phyloP scores from a whole-genome alignment of 1,284 basidiomycete genomes.

The Puccinia polysora region DNA sequence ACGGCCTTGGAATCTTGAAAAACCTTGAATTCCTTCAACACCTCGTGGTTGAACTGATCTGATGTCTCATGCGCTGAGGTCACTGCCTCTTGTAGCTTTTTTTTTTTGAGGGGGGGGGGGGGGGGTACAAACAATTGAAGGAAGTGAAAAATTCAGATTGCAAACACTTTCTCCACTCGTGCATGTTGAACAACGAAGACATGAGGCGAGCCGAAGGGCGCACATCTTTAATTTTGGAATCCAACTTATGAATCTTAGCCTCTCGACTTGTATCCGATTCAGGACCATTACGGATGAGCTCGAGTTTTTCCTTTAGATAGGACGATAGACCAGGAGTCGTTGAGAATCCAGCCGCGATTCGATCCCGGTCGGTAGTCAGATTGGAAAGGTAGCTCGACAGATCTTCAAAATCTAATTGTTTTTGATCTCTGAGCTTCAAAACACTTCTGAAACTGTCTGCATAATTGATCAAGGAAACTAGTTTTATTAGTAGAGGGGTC shows the following conservation, averaged over 20 bases:
- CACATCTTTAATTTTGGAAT: slow-evolving; percentile 89
- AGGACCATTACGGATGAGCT: slow-evolving; percentile 72
- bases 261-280: slow-evolving; percentile 90
- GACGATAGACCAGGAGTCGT: slow-evolving; percentile 68
- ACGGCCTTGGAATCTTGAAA: slow-evolving; percentile 85
- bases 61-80: slow-evolving; percentile 90
- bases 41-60: slow-evolving; percentile 90
- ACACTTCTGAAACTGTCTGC: slow-evolving; percentile 83
- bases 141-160: not conserved
- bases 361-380: slow-evolving; percentile 83
- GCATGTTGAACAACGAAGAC: slow-evolving; percentile 4
- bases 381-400: slow-evolving; percentile 89
- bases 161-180: too few species aligned
- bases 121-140: not conserved
- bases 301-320: slow-evolving; percentile 89
- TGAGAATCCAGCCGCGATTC: slow-evolving; percentile 65
- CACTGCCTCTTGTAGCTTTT: slow-evolving; percentile 88
- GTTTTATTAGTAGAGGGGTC: slow-evolving; percentile 72
- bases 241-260: slow-evolving; percentile 85
- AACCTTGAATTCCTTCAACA: slow-evolving; percentile 77
- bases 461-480: slow-evolving; percentile 83
- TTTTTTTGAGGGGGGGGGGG: too few species aligned
- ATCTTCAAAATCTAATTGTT: slow-evolving; percentile 97
- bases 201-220: slow-evolving; percentile 47
- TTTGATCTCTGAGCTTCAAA: slow-evolving; percentile 90